These are phyloP conservation scores for Cutaneotrichosporon cyanovorans DNA, from an alignment of 1,284 basidiomycete genomes.

Conservation along the genomic window DNA sequence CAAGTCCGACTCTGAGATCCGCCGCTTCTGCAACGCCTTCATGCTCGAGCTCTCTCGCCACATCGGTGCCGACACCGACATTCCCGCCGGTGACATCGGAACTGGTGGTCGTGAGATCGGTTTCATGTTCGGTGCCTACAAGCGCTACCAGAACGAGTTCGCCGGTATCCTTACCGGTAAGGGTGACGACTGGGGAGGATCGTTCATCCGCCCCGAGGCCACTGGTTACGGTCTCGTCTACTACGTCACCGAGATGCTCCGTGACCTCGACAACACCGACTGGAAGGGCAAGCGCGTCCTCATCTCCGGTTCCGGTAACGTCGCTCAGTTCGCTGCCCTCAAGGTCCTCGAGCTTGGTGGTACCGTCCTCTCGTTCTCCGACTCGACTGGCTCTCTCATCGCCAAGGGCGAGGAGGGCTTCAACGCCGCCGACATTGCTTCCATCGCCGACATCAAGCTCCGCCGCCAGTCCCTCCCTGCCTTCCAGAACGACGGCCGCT, in stretches of 20 bases:
- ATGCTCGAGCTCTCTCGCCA: slow-evolving; percentile 66
- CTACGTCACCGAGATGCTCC: slow-evolving; percentile 57
- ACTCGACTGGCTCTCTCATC: slow-evolving; percentile 67
- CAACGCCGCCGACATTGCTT: slow-evolving; percentile 54
- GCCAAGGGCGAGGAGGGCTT: slow-evolving; percentile 52
- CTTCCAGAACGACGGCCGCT: slow-evolving; percentile 49
- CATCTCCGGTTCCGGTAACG: slow-evolving; percentile 67
- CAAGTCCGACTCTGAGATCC: slow-evolving; percentile 67
- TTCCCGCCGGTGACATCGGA: slow-evolving; percentile 70
- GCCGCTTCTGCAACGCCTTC: slow-evolving; percentile 61
- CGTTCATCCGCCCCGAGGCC: slow-evolving; percentile 63
- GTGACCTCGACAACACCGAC: slow-evolving; percentile 47
- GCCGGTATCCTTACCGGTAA: slow-evolving; percentile 71
- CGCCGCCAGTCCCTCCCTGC: slow-evolving; percentile 56
- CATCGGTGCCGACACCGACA: slow-evolving; percentile 68
- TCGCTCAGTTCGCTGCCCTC: slow-evolving; percentile 69
- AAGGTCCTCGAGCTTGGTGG: slow-evolving; percentile 73
- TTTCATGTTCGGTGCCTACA: slow-evolving; percentile 67
- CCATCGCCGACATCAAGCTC: slow-evolving; percentile 59
- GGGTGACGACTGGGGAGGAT: slow-evolving; percentile 65
- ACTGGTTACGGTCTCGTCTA: slow-evolving; percentile 70
- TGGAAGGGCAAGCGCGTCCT: slow-evolving; percentile 57
- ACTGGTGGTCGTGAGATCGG: slow-evolving; percentile 64
- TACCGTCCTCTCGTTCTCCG: slow-evolving; percentile 66
- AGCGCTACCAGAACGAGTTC: slow-evolving; percentile 67